Evolutionary conservation across 139 green algal species (phyloP).

Genomic region (Desmodesmus armatus): DNA sequence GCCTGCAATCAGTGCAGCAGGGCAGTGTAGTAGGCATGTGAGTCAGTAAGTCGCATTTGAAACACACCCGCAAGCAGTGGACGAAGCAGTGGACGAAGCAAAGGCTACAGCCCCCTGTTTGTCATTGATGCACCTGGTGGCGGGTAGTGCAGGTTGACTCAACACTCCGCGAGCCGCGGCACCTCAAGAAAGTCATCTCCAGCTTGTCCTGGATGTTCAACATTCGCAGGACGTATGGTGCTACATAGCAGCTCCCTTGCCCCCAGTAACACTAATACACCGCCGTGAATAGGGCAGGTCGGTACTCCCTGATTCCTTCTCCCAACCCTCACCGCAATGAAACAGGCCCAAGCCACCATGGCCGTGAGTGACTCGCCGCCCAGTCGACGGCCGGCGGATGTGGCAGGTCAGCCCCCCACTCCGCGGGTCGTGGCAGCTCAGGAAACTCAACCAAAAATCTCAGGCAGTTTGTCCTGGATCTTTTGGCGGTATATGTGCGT

Average conservation of each 20-base stretch:
- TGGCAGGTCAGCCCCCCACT: neutral
- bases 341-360: no score
- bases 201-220: constrained; percentile 92
- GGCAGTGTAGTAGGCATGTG: no score
- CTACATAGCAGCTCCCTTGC: constrained; percentile 91
- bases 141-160: neutral
- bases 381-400: constrained; percentile 26
- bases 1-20: constrained; percentile 72
- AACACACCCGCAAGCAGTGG: neutral
- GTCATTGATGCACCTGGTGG: no score
- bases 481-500: constrained; percentile 95
- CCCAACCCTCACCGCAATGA: no score
- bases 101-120: no score
- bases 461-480: constrained; percentile 87
- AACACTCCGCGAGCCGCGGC: constrained; percentile 5
- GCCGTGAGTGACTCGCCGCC: constrained; percentile 34
- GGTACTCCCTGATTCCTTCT: no score
- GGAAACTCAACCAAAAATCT: constrained; percentile 93
- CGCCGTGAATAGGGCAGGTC: neutral
- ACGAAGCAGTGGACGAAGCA: neutral
- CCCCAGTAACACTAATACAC: constrained; percentile 26
- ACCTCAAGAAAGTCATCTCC: constrained; percentile 83
- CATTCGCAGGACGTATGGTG: constrained; percentile 92
- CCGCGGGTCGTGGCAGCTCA: constrained; percentile 10
- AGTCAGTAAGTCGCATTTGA: neutral